Evolutionary conservation across 805 yeast species (phyloP), one percentile per base, ranked within the genome.

Genomic region (Ogataea methanolica): DNA sequence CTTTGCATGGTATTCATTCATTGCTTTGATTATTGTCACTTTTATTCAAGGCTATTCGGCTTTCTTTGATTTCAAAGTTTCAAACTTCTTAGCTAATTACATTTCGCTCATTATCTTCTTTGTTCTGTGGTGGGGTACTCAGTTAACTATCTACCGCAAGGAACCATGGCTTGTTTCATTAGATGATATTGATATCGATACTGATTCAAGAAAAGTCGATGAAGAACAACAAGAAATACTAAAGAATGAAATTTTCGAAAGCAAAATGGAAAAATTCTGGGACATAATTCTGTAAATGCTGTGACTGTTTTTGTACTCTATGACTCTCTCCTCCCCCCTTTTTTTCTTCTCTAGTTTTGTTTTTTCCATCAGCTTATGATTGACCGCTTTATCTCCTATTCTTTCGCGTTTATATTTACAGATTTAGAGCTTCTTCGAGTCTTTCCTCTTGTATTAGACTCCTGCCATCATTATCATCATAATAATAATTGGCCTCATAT

Each of bases 21-120:
- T 73, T 44, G 71, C 78, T 53, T 72, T 83, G 53, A 62, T 73
- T 14, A 53, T 84, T 29, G 76, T 88, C 59, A 76, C 78, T 26
- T 72, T 86, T 50, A 72, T 88, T 51, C 91, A 88, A 66, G 96
- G 96, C 34, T 88, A 76, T 63, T 65, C 75, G 1, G 78, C 79
- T 1, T 88, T 88, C 67, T 79, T 79, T 46, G 66, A 65, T 14
- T 68, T 83, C 58, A 69, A 68, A 49, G 85, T 78, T 3, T 63
- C 78, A 9, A 66, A 69, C 34, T 87, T 88, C 70, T 78, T 86
- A 62, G 79, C 87, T 22, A 77, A 86, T 19, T 88, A 88, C 61
- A 71, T 88, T 48, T 85, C 92, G 14, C 71, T 85, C 21, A 74
- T 85, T 46, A 66, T 84, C 41, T 83, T 82, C 62, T 69, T 74